phyloP scores from a whole-genome alignment of 2,329 filamentous ascomycete species.

The Nigrograna mackinnonii region DNA sequence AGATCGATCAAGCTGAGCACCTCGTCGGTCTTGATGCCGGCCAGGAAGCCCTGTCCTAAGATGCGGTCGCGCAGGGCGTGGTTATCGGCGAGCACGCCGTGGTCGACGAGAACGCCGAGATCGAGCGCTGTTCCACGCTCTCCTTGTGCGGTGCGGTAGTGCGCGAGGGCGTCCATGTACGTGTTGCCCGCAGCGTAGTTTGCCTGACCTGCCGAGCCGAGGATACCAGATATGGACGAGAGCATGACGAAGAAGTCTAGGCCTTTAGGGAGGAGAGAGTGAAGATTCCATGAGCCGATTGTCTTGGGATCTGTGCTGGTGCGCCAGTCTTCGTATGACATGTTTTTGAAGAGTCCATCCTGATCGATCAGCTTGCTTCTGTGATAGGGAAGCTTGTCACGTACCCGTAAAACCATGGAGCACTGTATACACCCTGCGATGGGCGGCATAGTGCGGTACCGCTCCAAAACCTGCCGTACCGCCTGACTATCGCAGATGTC shows the following conservation, averaged over 20 bases:
- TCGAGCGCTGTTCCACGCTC: conserved; percentile 18
- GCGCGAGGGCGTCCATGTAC: conserved; percentile 26
- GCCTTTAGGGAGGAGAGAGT: conserved; percentile 11
- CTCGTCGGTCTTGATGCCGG: background rate
- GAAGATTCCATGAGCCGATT: conserved; percentile 35
- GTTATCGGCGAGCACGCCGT: background rate
- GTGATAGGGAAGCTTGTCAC: conserved; percentile 1
- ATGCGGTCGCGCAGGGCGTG: background rate
- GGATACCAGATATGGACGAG: conserved; percentile 21
- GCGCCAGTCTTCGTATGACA: conserved; percentile 17
- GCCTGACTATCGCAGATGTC: conserved; percentile 17
- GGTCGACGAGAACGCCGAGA: conserved; percentile 14
- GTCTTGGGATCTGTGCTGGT: conserved; percentile 29
- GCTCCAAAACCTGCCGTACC: conserved; percentile 5
- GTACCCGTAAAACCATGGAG: conserved; percentile 19
- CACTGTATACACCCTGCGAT: conserved; percentile 26
- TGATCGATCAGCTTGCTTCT: background rate
- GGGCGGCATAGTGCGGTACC: conserved; percentile 20
- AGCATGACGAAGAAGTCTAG: conserved; percentile 31
- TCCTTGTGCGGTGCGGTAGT: conserved; percentile 18
- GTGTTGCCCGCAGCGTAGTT: conserved; percentile 29
- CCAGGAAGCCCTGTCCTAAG: background rate
- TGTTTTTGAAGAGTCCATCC: conserved; percentile 8
- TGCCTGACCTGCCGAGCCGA: conserved; percentile 22
- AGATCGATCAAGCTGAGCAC: background rate